Conservation (phyloP, 2,329 filamentous ascomycete genomes). For the Fusarium pininemorale region DNA sequence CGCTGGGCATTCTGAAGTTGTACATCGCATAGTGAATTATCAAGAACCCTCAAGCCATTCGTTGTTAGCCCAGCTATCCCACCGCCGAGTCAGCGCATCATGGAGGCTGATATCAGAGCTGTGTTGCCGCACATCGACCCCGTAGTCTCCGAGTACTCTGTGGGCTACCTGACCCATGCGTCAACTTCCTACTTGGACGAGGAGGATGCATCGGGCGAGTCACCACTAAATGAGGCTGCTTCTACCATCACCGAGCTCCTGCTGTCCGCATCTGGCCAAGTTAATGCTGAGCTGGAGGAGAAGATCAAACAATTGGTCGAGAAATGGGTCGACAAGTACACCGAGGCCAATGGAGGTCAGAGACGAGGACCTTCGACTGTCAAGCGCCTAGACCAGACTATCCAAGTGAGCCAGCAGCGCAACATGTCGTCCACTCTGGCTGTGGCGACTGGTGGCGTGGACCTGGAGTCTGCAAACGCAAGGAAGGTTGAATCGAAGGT, state of each 20-base stretch:
- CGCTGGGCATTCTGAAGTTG: background rate
- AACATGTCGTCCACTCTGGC: conserved; percentile 97
- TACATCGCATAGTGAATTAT: background rate
- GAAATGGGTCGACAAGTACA: conserved; percentile 88
- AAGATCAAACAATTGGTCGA: conserved; percentile 85
- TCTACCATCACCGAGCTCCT: conserved; percentile 86
- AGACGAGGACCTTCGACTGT: conserved; percentile 78
- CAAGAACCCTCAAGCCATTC: background rate
- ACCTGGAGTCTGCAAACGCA: conserved; percentile 91
- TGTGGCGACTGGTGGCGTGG: conserved; percentile 83
- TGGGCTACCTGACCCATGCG: conserved; percentile 93
- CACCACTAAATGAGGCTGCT: conserved; percentile 86
- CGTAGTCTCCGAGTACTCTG: conserved; percentile 89
- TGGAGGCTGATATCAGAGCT: conserved; percentile 89
- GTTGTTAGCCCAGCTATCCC: background rate
- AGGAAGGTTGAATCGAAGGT: conserved; percentile 98
- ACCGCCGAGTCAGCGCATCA: conserved; percentile 49
- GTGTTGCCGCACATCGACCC: conserved; percentile 89
- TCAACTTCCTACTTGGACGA: conserved; percentile 84
- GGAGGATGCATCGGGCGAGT: conserved; percentile 72
- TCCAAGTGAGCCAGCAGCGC: conserved; percentile 91
- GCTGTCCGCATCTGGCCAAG: conserved; percentile 89
- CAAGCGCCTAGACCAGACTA: conserved; percentile 89
- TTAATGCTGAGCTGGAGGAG: conserved; percentile 74
- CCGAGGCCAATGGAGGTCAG: conserved; percentile 76